These are phyloP conservation scores for Cryphonectria nitschkei DNA, from an alignment of 2,329 filamentous ascomycete species.

Conservation along the genomic window DNA sequence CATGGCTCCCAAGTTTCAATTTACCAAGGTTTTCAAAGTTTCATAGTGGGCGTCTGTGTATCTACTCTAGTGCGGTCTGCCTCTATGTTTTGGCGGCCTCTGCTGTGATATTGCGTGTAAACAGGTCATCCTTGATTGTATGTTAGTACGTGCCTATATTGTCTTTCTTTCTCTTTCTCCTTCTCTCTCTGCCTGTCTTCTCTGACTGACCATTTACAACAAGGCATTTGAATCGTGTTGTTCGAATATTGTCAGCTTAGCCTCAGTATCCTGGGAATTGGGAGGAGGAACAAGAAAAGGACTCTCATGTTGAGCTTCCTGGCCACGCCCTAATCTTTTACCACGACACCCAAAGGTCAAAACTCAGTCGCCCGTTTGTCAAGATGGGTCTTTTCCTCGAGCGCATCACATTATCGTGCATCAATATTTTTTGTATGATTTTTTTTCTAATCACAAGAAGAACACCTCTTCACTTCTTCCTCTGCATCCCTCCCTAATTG, in stretches of 20 bases:
- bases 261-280: no score
- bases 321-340: background rate
- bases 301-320: background rate
- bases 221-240: background rate
- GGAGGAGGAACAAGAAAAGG: no score
- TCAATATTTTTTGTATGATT: constrained; percentile 21
- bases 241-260: no score
- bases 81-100: background rate
- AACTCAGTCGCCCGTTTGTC: no score
- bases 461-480: no score
- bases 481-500: background rate
- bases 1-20: background rate
- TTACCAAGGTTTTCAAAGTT: no score
- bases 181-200: background rate
- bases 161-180: background rate
- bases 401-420: constrained; percentile 15
- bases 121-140: background rate
- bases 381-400: constrained; percentile 25
- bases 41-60: no score
- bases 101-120: background rate
- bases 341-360: background rate
- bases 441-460: no score
- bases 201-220: background rate
- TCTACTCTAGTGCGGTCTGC: background rate
- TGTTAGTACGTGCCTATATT: background rate